Conservation (phyloP, 2,329 filamentous ascomycete species). For the Trichoderma semiorbis region DNA sequence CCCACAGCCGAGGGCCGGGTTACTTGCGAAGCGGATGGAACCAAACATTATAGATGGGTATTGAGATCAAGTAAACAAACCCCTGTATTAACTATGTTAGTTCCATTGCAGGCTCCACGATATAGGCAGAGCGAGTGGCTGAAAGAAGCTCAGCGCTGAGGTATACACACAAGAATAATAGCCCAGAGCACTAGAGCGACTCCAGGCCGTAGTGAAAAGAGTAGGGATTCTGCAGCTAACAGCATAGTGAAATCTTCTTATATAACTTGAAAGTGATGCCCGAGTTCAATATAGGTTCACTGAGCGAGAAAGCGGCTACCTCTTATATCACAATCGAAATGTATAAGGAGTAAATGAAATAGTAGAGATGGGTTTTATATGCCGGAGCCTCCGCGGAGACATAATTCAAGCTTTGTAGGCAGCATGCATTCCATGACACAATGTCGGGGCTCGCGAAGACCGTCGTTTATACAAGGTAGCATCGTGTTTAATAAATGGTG, state of each 20-base stretch:
- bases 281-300: neutral
- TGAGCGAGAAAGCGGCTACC: neutral
- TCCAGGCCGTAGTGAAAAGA: neutral
- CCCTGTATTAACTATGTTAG: neutral
- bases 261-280: neutral
- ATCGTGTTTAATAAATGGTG: constrained; percentile 24
- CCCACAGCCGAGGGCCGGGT: constrained; percentile 9
- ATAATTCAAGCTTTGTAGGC: neutral
- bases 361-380: neutral
- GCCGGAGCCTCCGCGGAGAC: neutral
- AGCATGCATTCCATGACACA: neutral
- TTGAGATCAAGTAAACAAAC: neutral
- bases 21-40: constrained; percentile 17
- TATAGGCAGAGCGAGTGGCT: neutral
- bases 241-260: neutral
- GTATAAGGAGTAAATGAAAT: neutral
- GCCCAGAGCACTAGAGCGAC: neutral
- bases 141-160: neutral
- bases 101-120: too few species aligned
- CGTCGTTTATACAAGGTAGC: neutral
- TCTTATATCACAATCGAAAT: neutral
- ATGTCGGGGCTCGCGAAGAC: neutral
- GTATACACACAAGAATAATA: neutral
- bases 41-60: constrained; percentile 11
- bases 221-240: neutral